phyloP scores from a whole-genome alignment of 139 green algal species.

The Haematococcus lacustris region DNA sequence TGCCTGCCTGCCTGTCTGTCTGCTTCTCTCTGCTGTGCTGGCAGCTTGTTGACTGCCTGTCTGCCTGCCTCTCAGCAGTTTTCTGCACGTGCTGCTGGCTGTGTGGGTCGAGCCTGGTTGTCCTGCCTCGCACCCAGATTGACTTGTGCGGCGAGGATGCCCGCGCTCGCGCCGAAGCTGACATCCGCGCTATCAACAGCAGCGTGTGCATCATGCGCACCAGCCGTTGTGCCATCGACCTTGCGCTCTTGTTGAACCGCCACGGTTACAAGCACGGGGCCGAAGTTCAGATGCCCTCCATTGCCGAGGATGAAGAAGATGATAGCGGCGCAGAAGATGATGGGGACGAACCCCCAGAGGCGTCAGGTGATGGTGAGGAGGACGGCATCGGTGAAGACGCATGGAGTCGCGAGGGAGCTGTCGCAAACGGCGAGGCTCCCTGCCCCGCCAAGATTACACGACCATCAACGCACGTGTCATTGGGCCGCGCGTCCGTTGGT shows the following conservation, averaged over 20 bases:
- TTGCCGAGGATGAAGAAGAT: constrained; percentile 22
- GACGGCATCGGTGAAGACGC: too few relatives aligned
- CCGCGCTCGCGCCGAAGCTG: constrained; percentile 25
- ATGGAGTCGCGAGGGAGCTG: neutral
- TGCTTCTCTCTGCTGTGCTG: too few relatives aligned
- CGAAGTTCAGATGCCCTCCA: constrained; percentile 16
- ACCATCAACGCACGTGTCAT: too few relatives aligned
- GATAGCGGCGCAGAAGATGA: constrained; percentile 1
- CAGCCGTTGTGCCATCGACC: constrained; percentile 51
- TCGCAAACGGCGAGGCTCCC: neutral
- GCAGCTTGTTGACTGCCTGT: too few relatives aligned
- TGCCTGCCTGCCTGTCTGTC: too few relatives aligned
- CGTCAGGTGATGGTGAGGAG: too few relatives aligned
- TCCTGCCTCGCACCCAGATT: constrained; percentile 51
- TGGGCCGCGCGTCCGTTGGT: too few relatives aligned
- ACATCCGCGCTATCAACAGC: constrained; percentile 63
- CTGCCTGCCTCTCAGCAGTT: too few relatives aligned
- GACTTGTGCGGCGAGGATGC: constrained; percentile 56
- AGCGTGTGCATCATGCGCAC: constrained; percentile 54
- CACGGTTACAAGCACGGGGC: constrained; percentile 21
- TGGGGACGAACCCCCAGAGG: too few relatives aligned
- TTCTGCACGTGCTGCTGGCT: too few relatives aligned
- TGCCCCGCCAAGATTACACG: too few relatives aligned
- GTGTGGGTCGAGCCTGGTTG: too few relatives aligned
- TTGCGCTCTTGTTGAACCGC: constrained; percentile 56